Evolutionary conservation across 2,329 filamentous ascomycete genomes (phyloP).

Genomic region (Xenosphaeropsis pyriputrescens): DNA sequence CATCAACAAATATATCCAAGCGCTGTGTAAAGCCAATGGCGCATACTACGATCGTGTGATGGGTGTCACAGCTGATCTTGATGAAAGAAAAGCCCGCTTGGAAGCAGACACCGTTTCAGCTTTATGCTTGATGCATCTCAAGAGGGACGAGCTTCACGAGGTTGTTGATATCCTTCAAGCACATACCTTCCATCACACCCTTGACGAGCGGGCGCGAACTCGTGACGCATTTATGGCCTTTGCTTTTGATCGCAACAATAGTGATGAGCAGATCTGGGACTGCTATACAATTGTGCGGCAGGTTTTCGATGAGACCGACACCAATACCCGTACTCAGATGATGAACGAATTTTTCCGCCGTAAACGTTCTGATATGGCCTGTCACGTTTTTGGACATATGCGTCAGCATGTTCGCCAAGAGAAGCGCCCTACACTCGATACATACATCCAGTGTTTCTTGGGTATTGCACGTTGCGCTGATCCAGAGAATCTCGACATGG

Average conservation of each 20-base stretch:
- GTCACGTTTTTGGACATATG: slow-evolving; percentile 85
- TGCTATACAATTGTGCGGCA: slow-evolving; percentile 51
- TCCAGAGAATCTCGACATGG: slow-evolving; percentile 50
- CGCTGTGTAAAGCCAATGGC: slow-evolving; percentile 44
- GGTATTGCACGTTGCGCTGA: slow-evolving; percentile 52
- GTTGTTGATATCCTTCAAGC: slow-evolving; percentile 71
- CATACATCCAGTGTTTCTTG: slow-evolving; percentile 66
- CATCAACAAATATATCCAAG: slow-evolving; percentile 58
- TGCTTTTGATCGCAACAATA: slow-evolving; percentile 46
- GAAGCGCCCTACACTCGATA: slow-evolving; percentile 54
- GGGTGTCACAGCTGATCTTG: slow-evolving; percentile 57
- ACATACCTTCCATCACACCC: slow-evolving; percentile 55
- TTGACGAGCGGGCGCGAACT: slow-evolving; percentile 52
- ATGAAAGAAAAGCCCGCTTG: slow-evolving; percentile 53
- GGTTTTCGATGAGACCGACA: slow-evolving; percentile 51
- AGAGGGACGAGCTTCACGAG: slow-evolving; percentile 62
- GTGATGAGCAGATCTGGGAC: slow-evolving; percentile 49
- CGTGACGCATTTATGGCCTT: slow-evolving; percentile 52
- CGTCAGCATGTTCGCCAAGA: slow-evolving; percentile 52
- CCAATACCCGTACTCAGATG: slow-evolving; percentile 48
- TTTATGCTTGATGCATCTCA: slow-evolving; percentile 60
- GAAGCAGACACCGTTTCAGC: slow-evolving; percentile 61
- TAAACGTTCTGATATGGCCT: slow-evolving; percentile 69
- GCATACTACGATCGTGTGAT: slow-evolving; percentile 59
- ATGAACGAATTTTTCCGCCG: slow-evolving; percentile 76